Evolutionary conservation across 805 yeast species (phyloP), one percentile per base, ranked within the genome.

Genomic region (Starmerella apicola): DNA sequence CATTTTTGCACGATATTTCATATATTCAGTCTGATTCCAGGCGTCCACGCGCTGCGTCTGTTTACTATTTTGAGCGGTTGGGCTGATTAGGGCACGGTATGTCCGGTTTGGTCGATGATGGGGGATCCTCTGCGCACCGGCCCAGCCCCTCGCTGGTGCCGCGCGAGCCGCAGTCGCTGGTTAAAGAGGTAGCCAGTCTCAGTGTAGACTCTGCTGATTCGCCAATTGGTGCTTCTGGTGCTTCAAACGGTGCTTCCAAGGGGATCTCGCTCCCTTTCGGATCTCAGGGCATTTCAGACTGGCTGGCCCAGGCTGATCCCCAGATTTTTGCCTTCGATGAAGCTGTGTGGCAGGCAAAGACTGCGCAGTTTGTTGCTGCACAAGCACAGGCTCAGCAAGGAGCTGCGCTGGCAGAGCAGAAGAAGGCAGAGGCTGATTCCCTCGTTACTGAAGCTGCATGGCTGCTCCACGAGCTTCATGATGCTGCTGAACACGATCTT

Each of bases 401-500:
- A 12, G 37, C 45, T 3, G 25, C 21, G 2, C 36, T 34, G 8
- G 45, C 48, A 2, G 34, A 28, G 17, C 38, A 58, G 34, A 68
- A 81, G 34, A 52, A 72, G 1, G 45, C 49, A 0, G 71, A 72
- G 21, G 68, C 82, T 0, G 60, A 62, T 12, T 39, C 50, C 0
- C 61, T 81, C 5, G 57, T 72, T 18, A 53, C 51, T 2, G 63
- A 68, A 15, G 61, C 81, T 37, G 63, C 67, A 19, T 57, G 63
- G 2, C 62, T 83, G 32, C 61, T 74, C 3, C 43, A 53, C 2
- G 70, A 73, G 20, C 72, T 81, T 48, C 70, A 71, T 37, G 65
- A 70, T 12, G 81, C 84, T 5, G 67, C 76, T 4, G 53, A 58
- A 16, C 79, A 78, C 41, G 80, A 94, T 0, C 55, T 60, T 16